These are phyloP conservation scores for Niebla homalea DNA, from an alignment of 495 filamentous ascomycete genomes.

Conservation along the genomic window DNA sequence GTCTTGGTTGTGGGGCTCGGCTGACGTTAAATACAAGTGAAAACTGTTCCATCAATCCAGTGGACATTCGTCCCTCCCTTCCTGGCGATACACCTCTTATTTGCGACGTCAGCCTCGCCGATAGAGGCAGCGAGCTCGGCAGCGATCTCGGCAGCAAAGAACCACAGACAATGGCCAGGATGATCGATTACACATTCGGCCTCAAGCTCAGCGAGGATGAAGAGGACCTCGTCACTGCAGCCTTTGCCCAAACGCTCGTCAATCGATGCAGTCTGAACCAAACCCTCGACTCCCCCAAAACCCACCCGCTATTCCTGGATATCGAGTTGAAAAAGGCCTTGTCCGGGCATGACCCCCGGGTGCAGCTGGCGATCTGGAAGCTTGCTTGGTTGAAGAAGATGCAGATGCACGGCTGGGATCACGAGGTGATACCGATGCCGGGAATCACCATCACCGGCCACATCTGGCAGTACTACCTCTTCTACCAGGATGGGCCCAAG, in stretches of 20 bases:
- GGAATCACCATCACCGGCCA: conserved; percentile 1
- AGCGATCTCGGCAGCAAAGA: background rate
- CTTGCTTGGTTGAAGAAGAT: background rate
- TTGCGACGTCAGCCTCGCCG: background rate
- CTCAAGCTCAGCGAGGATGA: background rate
- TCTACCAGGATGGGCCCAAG: background rate
- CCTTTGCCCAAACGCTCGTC: background rate
- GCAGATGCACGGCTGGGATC: background rate
- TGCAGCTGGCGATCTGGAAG: conserved; percentile 2
- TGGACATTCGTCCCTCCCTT: background rate
- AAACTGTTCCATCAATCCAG: background rate
- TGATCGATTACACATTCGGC: background rate
- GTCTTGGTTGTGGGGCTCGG: background rate
- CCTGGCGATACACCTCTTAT: background rate
- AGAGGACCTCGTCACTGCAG: background rate
- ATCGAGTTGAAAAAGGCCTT: background rate
- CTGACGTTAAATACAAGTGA: background rate
- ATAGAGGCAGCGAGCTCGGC: background rate
- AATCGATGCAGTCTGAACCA: background rate
- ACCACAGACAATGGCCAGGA: background rate
- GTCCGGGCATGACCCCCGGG: background rate
- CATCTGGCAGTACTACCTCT: conserved; percentile 1
- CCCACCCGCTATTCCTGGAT: background rate
- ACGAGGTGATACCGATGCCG: background rate
- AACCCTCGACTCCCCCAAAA: background rate